Conservation (phyloP, 306 rosid species). For the Begonia fuchsioides region DNA sequence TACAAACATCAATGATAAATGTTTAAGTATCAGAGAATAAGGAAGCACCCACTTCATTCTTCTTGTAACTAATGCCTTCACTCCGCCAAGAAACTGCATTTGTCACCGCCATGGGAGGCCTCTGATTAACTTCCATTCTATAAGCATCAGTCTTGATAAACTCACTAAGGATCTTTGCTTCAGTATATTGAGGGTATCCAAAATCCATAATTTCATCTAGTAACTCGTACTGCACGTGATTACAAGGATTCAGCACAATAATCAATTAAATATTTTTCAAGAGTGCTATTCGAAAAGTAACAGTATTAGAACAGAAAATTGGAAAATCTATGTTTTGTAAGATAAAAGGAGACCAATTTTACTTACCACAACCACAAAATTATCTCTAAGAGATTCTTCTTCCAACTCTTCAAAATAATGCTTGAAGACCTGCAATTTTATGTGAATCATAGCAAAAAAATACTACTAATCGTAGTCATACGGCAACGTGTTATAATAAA, state of each 20-base stretch:
- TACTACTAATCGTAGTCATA: not conserved
- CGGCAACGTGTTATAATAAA: no score
- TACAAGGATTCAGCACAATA: slow-evolving; percentile 7
- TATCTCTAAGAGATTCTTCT: slow-evolving; percentile 94
- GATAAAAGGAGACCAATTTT: not conserved
- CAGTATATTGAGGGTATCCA: slow-evolving; percentile 94
- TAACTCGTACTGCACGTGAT: slow-evolving; percentile 63
- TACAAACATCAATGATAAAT: not conserved
- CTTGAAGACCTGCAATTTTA: slow-evolving; percentile 66
- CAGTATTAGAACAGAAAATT: no score
- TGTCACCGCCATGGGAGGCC: slow-evolving; percentile 99
- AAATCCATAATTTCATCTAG: slow-evolving; percentile 99
- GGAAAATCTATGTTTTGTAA: no score
- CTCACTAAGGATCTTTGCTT: slow-evolving; percentile 91
- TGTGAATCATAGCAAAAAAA: slow-evolving; percentile 4
- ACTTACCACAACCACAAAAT: slow-evolving; percentile 97
- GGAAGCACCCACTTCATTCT: slow-evolving; percentile 60
- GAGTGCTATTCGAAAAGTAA: no score
- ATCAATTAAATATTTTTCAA: slow-evolving; percentile 5
- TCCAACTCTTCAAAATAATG: slow-evolving; percentile 94
- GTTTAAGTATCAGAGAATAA: not conserved
- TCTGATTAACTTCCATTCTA: slow-evolving; percentile 91
- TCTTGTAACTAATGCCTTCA: slow-evolving; percentile 91
- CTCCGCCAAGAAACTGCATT: slow-evolving; percentile 99
- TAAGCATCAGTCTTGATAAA: slow-evolving; percentile 99